These are phyloP conservation scores for Ceratocystis destructans DNA, from an alignment of 2,329 filamentous ascomycete genomes.

Conservation along the genomic window DNA sequence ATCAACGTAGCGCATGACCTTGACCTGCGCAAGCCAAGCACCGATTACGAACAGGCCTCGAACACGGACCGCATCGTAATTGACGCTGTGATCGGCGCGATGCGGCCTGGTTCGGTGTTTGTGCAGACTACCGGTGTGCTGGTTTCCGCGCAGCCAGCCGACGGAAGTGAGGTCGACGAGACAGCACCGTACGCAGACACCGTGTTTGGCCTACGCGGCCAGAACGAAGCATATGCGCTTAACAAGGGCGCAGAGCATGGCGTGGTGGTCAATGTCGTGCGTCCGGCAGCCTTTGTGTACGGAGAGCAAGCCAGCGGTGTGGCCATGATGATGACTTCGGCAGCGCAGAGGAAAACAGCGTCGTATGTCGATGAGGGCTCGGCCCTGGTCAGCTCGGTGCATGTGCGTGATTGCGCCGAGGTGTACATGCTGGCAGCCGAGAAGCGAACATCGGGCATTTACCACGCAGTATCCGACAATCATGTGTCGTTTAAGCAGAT, in stretches of 20 bases:
- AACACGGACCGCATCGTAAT: conserved; percentile 27
- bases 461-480: conserved; percentile 26
- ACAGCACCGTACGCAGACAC: conserved; percentile 21
- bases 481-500: conserved; percentile 26
- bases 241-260: conserved; percentile 23
- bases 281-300: conserved; percentile 33
- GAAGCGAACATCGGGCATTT: conserved; percentile 27
- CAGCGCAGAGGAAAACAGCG: conserved; percentile 24
- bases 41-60: conserved; percentile 23
- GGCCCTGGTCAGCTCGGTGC: conserved; percentile 25
- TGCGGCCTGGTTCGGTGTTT: conserved; percentile 28
- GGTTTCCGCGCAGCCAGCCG: conserved; percentile 20
- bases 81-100: conserved; percentile 27
- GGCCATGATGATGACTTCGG: conserved; percentile 25
- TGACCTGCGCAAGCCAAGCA: conserved; percentile 24
- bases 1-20: conserved; percentile 31
- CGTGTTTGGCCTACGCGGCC: conserved; percentile 23
- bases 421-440: conserved; percentile 29
- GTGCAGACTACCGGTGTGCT: conserved; percentile 27
- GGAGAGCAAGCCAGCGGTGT: conserved; percentile 30
- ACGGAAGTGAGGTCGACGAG: conserved; percentile 25
- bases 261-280: conserved; percentile 27
- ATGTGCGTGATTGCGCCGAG: conserved; percentile 33
- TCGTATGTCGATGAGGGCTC: conserved; percentile 25
- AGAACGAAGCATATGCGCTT: conserved; percentile 26